These are phyloP conservation scores for Beauveria scarabaeidicola DNA, from an alignment of 2,329 filamentous ascomycete genomes.

Conservation along the genomic window DNA sequence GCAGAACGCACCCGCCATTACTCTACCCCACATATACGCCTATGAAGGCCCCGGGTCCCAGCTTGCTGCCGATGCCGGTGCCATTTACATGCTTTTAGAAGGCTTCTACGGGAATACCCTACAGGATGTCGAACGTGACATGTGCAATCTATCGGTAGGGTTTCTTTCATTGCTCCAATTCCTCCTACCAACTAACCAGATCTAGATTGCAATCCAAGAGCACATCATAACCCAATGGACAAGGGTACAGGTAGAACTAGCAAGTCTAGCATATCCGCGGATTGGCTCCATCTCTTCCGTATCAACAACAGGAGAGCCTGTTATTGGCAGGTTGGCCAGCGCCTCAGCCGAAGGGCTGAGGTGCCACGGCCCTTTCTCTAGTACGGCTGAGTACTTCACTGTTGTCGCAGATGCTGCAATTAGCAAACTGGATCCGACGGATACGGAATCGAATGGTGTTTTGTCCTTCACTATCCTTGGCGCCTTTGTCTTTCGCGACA, in stretches of 20 bases:
- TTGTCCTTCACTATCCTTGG: constrained; percentile 7
- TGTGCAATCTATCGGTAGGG: constrained; percentile 17
- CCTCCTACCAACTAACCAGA: too few species aligned
- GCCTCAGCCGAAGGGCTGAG: not conserved
- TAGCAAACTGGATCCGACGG: not conserved
- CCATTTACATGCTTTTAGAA: constrained; percentile 21
- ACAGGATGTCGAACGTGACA: constrained; percentile 14
- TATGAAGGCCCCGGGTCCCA: constrained; percentile 15
- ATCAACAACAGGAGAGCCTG: constrained; percentile 14
- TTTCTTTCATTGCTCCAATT: not conserved
- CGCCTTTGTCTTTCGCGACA: constrained; percentile 18
- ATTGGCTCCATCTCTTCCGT: constrained; percentile 20
- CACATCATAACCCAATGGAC: constrained; percentile 19
- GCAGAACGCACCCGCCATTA: constrained; percentile 8
- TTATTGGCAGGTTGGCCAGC: constrained; percentile 15
- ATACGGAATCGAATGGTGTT: not conserved
- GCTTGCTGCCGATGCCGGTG: constrained; percentile 14
- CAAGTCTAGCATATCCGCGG: constrained; percentile 15
- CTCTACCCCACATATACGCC: constrained; percentile 15
- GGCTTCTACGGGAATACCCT: constrained; percentile 19
- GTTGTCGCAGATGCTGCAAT: constrained; percentile 15
- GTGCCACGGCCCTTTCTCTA: constrained; percentile 16
- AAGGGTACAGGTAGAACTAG: constrained; percentile 16
- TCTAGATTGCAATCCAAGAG: constrained; percentile 12
- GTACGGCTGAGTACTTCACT: constrained; percentile 17